Evolutionary conservation across 441 rosid genomes (phyloP), one percentile per base, ranked within the genome.

Genomic region (Dalechampia spathulata): DNA sequence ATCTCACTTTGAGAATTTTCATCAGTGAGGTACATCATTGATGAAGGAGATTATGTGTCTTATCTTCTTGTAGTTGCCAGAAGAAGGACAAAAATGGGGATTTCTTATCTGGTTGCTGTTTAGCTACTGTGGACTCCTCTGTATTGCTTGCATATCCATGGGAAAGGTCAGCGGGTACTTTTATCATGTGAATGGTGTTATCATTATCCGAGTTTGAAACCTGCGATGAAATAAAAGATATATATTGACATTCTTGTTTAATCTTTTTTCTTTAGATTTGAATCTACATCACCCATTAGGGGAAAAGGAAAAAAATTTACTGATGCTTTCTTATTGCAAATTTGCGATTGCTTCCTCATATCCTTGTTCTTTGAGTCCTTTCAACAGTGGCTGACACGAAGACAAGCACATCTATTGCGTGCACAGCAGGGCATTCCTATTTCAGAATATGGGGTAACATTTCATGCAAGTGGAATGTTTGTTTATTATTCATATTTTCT

Each of bases 341-440:
- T 56, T n/a, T n/a, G 27, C 22, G 19, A 28, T 16, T 56, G 0
- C 44, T 43, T 26, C 40, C 50, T 57, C 42, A 59, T 32, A 55
- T 49, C 2, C 27, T 57, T 40, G 20, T 48, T 36, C 6, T 58
- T 68, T 28, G 49, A 57, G 26, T 58, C 65, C 19, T 54, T 67
- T 66, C 57, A 16, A 53, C 74, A 83, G 99, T 94, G 99, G 99
- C 49, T 81, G 70, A 72, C 82, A 47, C 78, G 97, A 70, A 90
- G 97, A 71, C 80, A 86, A 39, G 97, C 91, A 15, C 99, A 82
- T 21, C 44, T 76, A 28, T 41, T 87, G 41, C 96, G 95, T 60
- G 96, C 95, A 49, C 99, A 94, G 65, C 96, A 94, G 78, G 99
- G 99, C 44, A 87, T 90, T 72, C 96, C 95, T 19, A 63, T 81